Evolutionary conservation across 768 basidiomycete species (phyloP).

Genomic region (Boletus rubropictus): DNA sequence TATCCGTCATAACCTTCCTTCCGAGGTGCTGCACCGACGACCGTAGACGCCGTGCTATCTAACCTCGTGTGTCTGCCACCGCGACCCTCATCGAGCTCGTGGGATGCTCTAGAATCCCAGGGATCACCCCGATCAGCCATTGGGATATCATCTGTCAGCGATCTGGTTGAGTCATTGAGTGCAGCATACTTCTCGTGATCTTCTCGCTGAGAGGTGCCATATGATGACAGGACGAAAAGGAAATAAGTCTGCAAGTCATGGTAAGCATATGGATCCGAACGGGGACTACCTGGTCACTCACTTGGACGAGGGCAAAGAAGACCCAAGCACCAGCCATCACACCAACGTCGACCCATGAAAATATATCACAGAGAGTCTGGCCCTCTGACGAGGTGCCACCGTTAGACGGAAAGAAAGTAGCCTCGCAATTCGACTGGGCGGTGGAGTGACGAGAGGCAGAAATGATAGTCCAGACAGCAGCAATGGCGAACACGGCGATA

Average conservation of each 20-base stretch:
- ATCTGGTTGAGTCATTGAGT: slow-evolving; percentile 53
- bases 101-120: slow-evolving; percentile 62
- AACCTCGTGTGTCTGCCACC: slow-evolving; percentile 47
- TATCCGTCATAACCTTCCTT: slow-evolving; percentile 36
- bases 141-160: slow-evolving; percentile 54
- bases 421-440: slow-evolving; percentile 63
- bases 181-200: slow-evolving; percentile 80
- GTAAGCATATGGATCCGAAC: slow-evolving; percentile 1
- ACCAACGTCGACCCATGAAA: slow-evolving; percentile 89
- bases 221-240: slow-evolving; percentile 49
- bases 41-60: slow-evolving; percentile 56
- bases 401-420: slow-evolving; percentile 46
- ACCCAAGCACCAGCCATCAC: slow-evolving; percentile 89
- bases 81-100: slow-evolving; percentile 31
- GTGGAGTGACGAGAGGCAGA: slow-evolving; percentile 72
- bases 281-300: slow-evolving; percentile 30
- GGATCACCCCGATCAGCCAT: slow-evolving; percentile 60
- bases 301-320: slow-evolving; percentile 71
- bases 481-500: slow-evolving; percentile 63
- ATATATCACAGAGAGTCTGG: slow-evolving; percentile 76
- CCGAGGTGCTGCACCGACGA: slow-evolving; percentile 45
- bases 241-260: slow-evolving; percentile 42
- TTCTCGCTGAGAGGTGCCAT: slow-evolving; percentile 64
- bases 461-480: slow-evolving; percentile 75
- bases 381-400: slow-evolving; percentile 44